phyloP scores from a whole-genome alignment of 2,329 filamentous ascomycete genomes.

The Epichloe bromicola region DNA sequence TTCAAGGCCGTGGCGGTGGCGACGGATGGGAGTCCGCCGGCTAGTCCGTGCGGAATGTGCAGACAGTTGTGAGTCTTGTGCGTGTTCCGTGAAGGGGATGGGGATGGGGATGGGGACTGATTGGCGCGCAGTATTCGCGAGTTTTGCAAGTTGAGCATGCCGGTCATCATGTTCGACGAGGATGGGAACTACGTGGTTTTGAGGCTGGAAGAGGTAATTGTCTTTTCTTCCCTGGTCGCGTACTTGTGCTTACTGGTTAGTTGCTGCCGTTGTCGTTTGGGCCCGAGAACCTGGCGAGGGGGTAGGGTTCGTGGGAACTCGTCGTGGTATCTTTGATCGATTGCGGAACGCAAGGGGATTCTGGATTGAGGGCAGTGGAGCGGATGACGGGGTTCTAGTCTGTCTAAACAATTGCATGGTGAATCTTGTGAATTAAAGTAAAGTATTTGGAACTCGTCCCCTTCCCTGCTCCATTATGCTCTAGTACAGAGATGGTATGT shows the following conservation, averaged over 20 bases:
- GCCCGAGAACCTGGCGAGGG: constrained; percentile 36
- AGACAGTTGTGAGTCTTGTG: constrained; percentile 59
- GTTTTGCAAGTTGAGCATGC: constrained; percentile 55
- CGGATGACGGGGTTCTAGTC: no score
- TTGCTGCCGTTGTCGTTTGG: constrained; percentile 57
- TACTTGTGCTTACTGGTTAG: constrained; percentile 23
- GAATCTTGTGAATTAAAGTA: no score
- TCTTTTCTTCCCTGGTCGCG: background rate
- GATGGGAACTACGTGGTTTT: constrained; percentile 59
- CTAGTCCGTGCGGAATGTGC: constrained; percentile 89
- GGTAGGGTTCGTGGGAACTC: no score
- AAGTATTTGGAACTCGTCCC: no score
- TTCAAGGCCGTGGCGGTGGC: constrained; percentile 77
- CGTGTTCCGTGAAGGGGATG: no score
- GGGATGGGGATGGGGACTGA: no score
- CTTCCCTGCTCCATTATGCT: no score
- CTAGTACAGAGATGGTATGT: no score
- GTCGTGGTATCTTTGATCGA: no score
- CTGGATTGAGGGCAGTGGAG: no score
- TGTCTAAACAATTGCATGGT: no score
- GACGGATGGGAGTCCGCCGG: constrained; percentile 59
- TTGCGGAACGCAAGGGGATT: no score
- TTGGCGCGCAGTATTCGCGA: constrained; percentile 50
- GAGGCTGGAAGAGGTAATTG: constrained; percentile 50
- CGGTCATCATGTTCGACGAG: constrained; percentile 87